phyloP scores from a whole-genome alignment of 139 green algal genomes.

The Tetradesmus lagerheimii region DNA sequence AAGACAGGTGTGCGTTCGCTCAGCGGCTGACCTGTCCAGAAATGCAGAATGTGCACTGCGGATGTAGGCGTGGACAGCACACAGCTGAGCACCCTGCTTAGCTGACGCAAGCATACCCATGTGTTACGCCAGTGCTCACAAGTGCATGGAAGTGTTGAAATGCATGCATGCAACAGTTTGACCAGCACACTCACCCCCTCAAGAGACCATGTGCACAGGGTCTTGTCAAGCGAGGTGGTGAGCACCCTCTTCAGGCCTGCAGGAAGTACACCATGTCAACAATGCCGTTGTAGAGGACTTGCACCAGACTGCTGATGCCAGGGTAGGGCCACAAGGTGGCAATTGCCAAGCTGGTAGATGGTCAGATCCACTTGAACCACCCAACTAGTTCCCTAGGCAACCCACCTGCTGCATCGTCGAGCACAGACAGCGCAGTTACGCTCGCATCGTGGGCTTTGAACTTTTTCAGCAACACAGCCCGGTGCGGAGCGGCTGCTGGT shows the following conservation, averaged over 20 bases:
- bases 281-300: not conserved
- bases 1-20: not conserved
- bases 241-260: slow-evolving; percentile 61
- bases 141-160: not conserved
- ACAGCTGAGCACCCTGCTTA: not conserved
- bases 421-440: slow-evolving; percentile 57
- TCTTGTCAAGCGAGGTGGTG: slow-evolving; percentile 74
- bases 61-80: not conserved
- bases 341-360: not conserved
- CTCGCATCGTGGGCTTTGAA: slow-evolving; percentile 63
- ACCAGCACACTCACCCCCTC: not conserved
- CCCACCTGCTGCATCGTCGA: slow-evolving; percentile 53
- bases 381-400: not conserved
- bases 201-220: slow-evolving; percentile 64
- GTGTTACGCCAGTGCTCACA: not conserved
- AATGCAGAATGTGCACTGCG: not conserved
- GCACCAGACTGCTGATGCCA: not conserved
- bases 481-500: not conserved
- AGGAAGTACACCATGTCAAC: slow-evolving; percentile 33
- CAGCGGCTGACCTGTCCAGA: not conserved
- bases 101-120: not conserved
- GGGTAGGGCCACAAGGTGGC: not conserved
- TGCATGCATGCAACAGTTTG: not conserved
- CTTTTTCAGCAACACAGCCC: slow-evolving; percentile 56
- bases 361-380: not conserved